Evolutionary conservation across 2,329 filamentous ascomycete species (phyloP).

Genomic region (Aureobasidium musti): DNA sequence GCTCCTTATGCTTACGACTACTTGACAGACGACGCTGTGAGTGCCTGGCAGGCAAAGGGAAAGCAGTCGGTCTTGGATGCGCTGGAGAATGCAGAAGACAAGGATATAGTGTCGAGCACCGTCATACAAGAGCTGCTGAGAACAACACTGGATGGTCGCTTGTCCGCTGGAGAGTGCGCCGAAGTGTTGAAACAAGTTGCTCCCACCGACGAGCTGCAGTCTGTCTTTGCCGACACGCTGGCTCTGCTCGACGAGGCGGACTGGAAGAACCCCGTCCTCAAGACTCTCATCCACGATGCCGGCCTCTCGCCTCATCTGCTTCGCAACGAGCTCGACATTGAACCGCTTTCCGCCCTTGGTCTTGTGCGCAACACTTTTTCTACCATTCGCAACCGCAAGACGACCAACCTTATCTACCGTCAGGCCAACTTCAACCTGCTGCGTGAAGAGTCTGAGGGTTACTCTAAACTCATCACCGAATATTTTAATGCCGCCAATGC

Average conservation of each 20-base stretch:
- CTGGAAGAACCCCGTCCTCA: slow-evolving; percentile 59
- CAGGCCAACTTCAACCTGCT: slow-evolving; percentile 97
- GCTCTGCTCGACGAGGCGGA: slow-evolving; percentile 76
- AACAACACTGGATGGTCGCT: slow-evolving; percentile 67
- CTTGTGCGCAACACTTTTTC: slow-evolving; percentile 84
- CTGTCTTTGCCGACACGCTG: slow-evolving; percentile 79
- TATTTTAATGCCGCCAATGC: slow-evolving; percentile 81
- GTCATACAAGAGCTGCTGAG: slow-evolving; percentile 85
- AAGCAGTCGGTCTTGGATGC: slow-evolving; percentile 67
- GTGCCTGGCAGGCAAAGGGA: slow-evolving; percentile 67
- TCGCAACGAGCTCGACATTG: slow-evolving; percentile 79
- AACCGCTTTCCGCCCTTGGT: slow-evolving; percentile 71
- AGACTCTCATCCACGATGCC: slow-evolving; percentile 69
- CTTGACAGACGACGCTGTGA: slow-evolving; percentile 69
- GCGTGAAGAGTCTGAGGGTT: slow-evolving; percentile 93
- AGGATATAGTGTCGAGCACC: slow-evolving; percentile 67
- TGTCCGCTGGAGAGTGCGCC: slow-evolving; percentile 70
- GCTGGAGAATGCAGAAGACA: slow-evolving; percentile 63
- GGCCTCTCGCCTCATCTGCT: slow-evolving; percentile 70
- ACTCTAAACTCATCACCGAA: slow-evolving; percentile 93
- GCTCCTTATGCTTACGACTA: slow-evolving; percentile 69
- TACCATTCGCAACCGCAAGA: slow-evolving; percentile 80
- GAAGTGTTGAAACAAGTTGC: slow-evolving; percentile 71
- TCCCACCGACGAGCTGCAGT: slow-evolving; percentile 51
- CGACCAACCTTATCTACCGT: slow-evolving; percentile 89